phyloP scores from a whole-genome alignment of 768 basidiomycete species.

The Podaxis sp. region DNA sequence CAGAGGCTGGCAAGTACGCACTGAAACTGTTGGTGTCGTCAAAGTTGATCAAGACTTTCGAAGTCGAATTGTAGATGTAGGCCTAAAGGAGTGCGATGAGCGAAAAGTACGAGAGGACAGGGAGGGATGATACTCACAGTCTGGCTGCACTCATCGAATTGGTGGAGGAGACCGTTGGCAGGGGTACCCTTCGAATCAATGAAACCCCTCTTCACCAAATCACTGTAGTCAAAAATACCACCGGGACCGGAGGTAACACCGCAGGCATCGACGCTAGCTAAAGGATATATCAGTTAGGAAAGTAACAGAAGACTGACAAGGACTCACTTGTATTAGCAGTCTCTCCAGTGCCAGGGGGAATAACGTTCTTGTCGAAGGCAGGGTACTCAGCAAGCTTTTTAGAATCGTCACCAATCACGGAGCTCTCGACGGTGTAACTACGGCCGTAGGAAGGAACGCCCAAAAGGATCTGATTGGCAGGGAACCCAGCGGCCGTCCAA shows the following conservation, averaged over 20 bases:
- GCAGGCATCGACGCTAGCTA: slow-evolving; percentile 42
- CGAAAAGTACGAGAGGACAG: not conserved
- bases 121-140: slow-evolving; percentile 51
- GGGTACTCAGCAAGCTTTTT: slow-evolving; percentile 27
- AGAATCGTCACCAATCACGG: slow-evolving; percentile 33
- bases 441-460: slow-evolving; percentile 84
- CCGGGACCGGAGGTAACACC: slow-evolving; percentile 27
- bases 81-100: slow-evolving; percentile 39
- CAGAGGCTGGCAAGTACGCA: slow-evolving; percentile 15
- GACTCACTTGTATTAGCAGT: slow-evolving; percentile 34
- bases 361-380: slow-evolving; percentile 38
- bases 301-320: not conserved
- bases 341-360: slow-evolving; percentile 46
- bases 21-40: slow-evolving; percentile 61
- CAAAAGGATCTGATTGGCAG: slow-evolving; percentile 64
- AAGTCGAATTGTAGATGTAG: slow-evolving; percentile 54
- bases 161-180: slow-evolving; percentile 44
- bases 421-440: slow-evolving; percentile 50
- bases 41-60: slow-evolving; percentile 58
- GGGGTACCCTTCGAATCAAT: slow-evolving; percentile 41
- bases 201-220: slow-evolving; percentile 50
- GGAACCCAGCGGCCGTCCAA: slow-evolving; percentile 77
- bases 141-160: slow-evolving; percentile 62
- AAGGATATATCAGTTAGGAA: not conserved
- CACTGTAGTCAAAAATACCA: slow-evolving; percentile 58